phyloP scores from a whole-genome alignment of 2,329 filamentous ascomycete species.

The Phyllosticta citriasiana region DNA sequence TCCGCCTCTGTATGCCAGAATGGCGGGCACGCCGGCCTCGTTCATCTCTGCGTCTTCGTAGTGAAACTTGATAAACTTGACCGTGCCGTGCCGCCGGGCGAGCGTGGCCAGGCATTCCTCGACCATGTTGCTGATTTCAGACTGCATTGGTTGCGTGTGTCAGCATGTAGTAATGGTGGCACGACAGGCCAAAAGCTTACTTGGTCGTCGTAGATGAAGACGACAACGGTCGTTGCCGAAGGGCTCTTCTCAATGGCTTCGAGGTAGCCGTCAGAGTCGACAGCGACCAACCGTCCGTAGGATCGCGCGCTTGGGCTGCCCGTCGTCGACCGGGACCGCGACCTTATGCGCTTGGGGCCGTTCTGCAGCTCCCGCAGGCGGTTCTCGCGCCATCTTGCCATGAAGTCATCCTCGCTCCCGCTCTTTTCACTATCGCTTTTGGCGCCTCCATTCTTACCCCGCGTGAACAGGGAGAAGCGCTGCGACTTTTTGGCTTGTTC shows the following conservation, averaged over 20 bases:
- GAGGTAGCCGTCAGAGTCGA: slow-evolving; percentile 87
- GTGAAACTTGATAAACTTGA: slow-evolving; percentile 85
- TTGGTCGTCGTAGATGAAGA: slow-evolving; percentile 84
- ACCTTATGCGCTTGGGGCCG: slow-evolving; percentile 36
- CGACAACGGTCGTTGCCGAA: slow-evolving; percentile 73
- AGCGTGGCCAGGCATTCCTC: slow-evolving; percentile 69
- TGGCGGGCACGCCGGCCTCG: slow-evolving; percentile 72
- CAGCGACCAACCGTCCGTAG: slow-evolving; percentile 70
- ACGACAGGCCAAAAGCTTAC: slow-evolving; percentile 42
- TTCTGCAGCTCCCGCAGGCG: slow-evolving; percentile 67
- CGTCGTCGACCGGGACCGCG: slow-evolving; percentile 48
- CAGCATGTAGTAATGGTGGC: not conserved
- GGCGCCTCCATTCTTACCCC: slow-evolving; percentile 1
- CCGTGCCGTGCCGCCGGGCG: slow-evolving; percentile 57
- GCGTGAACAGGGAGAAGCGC: slow-evolving; percentile 19
- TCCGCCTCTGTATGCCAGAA: slow-evolving; percentile 80
- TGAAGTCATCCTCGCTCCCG: slow-evolving; percentile 68
- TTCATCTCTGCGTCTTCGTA: slow-evolving; percentile 93
- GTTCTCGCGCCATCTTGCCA: slow-evolving; percentile 75
- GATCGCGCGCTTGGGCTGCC: slow-evolving; percentile 67
- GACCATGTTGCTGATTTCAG: slow-evolving; percentile 65
- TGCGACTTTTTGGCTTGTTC: slow-evolving; percentile 46
- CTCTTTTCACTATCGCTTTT: slow-evolving; percentile 33
- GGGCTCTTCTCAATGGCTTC: slow-evolving; percentile 89
- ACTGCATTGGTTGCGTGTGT: slow-evolving; percentile 42